These are phyloP conservation scores for Apiospora hydei DNA, from an alignment of 2,329 filamentous ascomycete species.

Conservation along the genomic window DNA sequence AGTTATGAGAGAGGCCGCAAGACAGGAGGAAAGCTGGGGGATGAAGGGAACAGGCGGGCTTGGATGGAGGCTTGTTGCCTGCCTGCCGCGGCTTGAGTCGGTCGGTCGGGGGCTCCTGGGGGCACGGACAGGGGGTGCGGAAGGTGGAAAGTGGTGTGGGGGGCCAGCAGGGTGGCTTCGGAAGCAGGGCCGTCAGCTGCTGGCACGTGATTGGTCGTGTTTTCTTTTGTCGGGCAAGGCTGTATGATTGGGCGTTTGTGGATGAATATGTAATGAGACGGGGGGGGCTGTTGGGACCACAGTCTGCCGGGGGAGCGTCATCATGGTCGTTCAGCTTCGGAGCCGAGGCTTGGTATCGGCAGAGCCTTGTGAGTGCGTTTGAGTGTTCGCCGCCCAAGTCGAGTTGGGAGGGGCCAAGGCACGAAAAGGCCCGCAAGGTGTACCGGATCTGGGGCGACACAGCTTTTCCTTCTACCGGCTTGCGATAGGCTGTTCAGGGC, in stretches of 20 bases:
- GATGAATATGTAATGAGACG: background rate
- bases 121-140: background rate
- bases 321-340: background rate
- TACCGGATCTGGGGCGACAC: background rate
- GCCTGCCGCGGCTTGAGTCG: background rate
- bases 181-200: background rate
- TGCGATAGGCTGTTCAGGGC: background rate
- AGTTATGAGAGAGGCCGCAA: constrained; percentile 32
- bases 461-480: background rate
- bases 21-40: background rate
- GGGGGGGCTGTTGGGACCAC: background rate
- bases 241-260: background rate
- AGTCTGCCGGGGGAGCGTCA: background rate
- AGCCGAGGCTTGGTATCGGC: background rate
- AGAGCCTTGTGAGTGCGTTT: background rate
- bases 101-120: background rate
- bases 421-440: background rate
- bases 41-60: background rate
- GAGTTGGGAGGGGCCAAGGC: background rate
- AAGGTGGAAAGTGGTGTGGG: background rate
- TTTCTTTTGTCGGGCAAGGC: background rate
- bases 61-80: background rate
- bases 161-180: background rate
- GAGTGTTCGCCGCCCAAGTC: background rate
- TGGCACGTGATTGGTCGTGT: background rate